Evolutionary conservation across 345 rosid species (phyloP).

Genomic region (Bruguiera sexangula): DNA sequence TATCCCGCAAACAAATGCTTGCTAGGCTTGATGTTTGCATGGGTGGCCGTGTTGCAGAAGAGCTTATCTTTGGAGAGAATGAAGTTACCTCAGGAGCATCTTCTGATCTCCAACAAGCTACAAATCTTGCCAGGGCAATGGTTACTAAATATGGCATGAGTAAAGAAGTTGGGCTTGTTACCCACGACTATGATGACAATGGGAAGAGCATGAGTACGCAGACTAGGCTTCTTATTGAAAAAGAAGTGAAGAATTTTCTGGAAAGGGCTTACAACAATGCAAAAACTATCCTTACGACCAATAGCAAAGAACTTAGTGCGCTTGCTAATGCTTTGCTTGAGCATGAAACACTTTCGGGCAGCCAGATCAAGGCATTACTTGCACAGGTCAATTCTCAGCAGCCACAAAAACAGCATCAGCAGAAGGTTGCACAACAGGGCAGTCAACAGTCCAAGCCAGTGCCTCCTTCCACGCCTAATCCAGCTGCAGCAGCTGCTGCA

Average conservation of each 20-base stretch:
- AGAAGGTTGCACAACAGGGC: constrained; percentile 43
- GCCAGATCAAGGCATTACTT: constrained; percentile 68
- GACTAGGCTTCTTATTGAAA: constrained; percentile 86
- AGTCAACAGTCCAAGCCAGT: constrained; percentile 52
- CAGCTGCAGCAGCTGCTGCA: constrained; percentile 70
- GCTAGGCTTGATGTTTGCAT: constrained; percentile 88
- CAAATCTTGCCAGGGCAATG: constrained; percentile 78
- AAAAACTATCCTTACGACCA: constrained; percentile 67
- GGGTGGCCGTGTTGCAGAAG: constrained; percentile 98
- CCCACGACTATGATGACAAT: constrained; percentile 70
- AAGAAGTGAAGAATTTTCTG: constrained; percentile 63
- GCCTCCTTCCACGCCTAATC: constrained; percentile 72
- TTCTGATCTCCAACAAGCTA: constrained; percentile 85
- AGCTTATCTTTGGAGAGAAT: constrained; percentile 84
- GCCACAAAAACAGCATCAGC: constrained; percentile 46
- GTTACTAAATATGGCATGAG: constrained; percentile 92
- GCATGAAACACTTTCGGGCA: constrained; percentile 75
- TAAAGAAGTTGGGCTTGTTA: constrained; percentile 75
- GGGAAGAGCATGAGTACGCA: constrained; percentile 99
- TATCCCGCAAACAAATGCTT: constrained; percentile 89
- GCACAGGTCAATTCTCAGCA: constrained; percentile 59
- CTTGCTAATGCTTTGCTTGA: constrained; percentile 84
- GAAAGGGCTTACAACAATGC: constrained; percentile 91
- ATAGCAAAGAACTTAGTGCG: constrained; percentile 71
- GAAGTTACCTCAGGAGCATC: constrained; percentile 91